Conservation (phyloP, 2,329 filamentous ascomycete species). For the Colletotrichum tanaceti region DNA sequence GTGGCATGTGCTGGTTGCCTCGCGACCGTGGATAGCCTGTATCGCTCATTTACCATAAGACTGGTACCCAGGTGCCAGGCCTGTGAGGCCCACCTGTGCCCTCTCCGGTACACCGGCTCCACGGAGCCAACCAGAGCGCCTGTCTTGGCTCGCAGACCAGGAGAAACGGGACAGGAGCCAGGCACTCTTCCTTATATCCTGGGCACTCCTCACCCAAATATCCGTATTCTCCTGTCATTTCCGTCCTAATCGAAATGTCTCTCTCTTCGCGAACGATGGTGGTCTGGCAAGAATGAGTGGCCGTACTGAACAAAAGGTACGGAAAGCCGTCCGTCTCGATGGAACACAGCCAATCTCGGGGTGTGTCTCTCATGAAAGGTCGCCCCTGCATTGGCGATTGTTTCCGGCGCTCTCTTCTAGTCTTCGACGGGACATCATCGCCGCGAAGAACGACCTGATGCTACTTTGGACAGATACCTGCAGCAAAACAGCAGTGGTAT, state of each 20-base stretch:
- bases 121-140: slow-evolving; percentile 15
- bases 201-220: slow-evolving; percentile 8
- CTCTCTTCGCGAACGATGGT: slow-evolving; percentile 1
- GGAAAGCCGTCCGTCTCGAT: slow-evolving; percentile 3
- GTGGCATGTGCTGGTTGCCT: neutral
- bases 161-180: slow-evolving; percentile 36
- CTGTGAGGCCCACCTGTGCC: slow-evolving; percentile 14
- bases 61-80: slow-evolving; percentile 34
- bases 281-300: neutral
- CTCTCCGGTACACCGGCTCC: slow-evolving; percentile 16
- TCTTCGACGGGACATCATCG: neutral
- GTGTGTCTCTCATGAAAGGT: neutral
- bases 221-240: slow-evolving; percentile 22
- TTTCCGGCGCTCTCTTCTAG: neutral
- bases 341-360: slow-evolving; percentile 4
- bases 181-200: slow-evolving; percentile 1
- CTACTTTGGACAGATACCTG: neutral
- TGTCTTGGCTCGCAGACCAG: slow-evolving; percentile 17
- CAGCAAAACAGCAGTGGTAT: neutral
- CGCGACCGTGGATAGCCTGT: slow-evolving; percentile 23
- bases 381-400: neutral
- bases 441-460: neutral
- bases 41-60: slow-evolving; percentile 33
- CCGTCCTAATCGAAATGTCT: slow-evolving; percentile 23
- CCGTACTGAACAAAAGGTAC: slow-evolving; percentile 2